phyloP scores from a whole-genome alignment of 2,329 filamentous ascomycete genomes.

The Hypocreales sp. region DNA sequence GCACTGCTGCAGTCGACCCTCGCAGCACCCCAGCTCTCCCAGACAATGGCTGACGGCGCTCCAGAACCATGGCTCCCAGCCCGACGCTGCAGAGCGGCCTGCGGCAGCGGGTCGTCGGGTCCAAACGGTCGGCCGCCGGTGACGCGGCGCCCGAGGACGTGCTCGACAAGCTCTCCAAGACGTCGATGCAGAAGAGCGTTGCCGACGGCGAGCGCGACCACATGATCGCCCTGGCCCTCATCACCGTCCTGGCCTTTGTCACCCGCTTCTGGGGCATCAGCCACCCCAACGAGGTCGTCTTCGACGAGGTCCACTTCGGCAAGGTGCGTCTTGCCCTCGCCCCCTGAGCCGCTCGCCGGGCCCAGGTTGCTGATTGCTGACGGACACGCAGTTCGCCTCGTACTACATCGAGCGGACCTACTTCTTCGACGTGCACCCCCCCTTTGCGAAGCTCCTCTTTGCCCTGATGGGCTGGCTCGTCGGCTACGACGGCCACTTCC shows the following conservation, averaged over 20 bases:
- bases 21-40: too few relatives aligned
- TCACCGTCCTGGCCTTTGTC: constrained; percentile 73
- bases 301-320: constrained; percentile 98
- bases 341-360: neutral
- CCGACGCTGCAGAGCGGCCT: constrained; percentile 39
- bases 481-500: constrained; percentile 90
- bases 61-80: constrained; percentile 31
- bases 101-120: constrained; percentile 40
- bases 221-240: constrained; percentile 58
- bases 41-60: too few relatives aligned
- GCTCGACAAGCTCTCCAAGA: constrained; percentile 32
- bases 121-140: constrained; percentile 32
- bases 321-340: constrained; percentile 49
- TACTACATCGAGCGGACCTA: constrained; percentile 92
- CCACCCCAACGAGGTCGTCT: constrained; percentile 92
- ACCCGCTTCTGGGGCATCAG: constrained; percentile 94
- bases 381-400: constrained; percentile 42
- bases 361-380: constrained; percentile 1
- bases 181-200: constrained; percentile 16
- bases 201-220: constrained; percentile 63
- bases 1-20: too few relatives aligned
- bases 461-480: constrained; percentile 95
- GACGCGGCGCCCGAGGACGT: constrained; percentile 27
- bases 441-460: constrained; percentile 95
- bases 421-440: constrained; percentile 99